phyloP scores from a whole-genome alignment of 768 basidiomycete genomes.

The Leccinum subgranulosum region DNA sequence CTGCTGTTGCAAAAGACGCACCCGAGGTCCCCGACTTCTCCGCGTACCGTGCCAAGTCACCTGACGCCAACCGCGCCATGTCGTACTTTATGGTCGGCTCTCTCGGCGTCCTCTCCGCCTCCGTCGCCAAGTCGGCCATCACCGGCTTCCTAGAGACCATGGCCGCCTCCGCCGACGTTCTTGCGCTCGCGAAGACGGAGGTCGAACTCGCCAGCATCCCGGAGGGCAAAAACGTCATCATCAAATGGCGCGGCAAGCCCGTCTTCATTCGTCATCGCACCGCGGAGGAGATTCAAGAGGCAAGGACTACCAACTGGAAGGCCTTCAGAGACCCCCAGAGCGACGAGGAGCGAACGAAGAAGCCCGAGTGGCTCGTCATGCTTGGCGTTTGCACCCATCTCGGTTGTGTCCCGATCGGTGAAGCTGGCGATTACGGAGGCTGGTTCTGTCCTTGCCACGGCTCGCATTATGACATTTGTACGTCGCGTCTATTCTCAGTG shows the following conservation, averaged over 20 bases:
- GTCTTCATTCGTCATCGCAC: slow-evolving; percentile 99
- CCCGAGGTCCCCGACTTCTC: slow-evolving; percentile 89
- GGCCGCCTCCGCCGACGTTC: slow-evolving; percentile 96
- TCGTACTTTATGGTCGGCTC: slow-evolving; percentile 91
- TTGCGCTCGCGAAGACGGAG: slow-evolving; percentile 97
- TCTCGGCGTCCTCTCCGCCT: slow-evolving; percentile 90
- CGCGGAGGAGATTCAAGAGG: slow-evolving; percentile 86
- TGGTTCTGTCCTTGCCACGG: slow-evolving; percentile 99
- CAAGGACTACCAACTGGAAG: slow-evolving; percentile 82
- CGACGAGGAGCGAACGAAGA: slow-evolving; percentile 86
- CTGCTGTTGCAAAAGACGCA: slow-evolving; percentile 62
- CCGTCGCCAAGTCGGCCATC: slow-evolving; percentile 90
- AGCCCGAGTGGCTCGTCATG: slow-evolving; percentile 96
- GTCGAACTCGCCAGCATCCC: slow-evolving; percentile 87
- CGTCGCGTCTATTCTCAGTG: slow-evolving; percentile 25
- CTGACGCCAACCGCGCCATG: slow-evolving; percentile 65
- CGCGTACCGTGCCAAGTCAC: slow-evolving; percentile 69
- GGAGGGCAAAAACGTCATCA: slow-evolving; percentile 95
- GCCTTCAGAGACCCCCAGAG: slow-evolving; percentile 85
- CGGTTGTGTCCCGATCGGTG: slow-evolving; percentile 98
- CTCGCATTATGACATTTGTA: slow-evolving; percentile 96
- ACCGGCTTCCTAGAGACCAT: slow-evolving; percentile 94
- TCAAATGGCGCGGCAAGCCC: slow-evolving; percentile 99
- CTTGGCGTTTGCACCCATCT: slow-evolving; percentile 94
- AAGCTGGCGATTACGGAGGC: slow-evolving; percentile 95